A percentile compares a stretch with the other conserved stretches of the same genome.
Conservation (phyloP, 495 filamentous ascomycete species). For the Lasiosphaeria miniovina region DNA sequence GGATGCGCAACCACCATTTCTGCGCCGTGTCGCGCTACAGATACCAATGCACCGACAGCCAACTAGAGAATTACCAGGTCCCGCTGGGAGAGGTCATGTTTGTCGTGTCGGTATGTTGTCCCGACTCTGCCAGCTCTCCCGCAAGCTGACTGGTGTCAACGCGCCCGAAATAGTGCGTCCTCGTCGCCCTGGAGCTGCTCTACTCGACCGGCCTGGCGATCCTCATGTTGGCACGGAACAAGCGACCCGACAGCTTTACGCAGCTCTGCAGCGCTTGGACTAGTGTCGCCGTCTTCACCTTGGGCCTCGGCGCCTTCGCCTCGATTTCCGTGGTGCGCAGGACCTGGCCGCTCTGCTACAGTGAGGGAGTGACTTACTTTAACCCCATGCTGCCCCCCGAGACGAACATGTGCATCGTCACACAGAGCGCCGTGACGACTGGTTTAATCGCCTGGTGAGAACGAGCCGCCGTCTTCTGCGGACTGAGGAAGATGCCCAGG, state of each 20-base stretch:
- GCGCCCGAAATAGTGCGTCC: not conserved
- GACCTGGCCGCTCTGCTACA: not conserved
- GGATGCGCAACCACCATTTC: not conserved
- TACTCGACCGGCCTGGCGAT: not conserved
- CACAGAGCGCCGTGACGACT: not conserved
- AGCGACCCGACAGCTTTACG: not conserved
- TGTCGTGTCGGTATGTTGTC: not conserved
- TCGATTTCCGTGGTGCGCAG: not conserved
- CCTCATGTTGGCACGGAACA: not conserved
- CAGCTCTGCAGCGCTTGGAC: not conserved
- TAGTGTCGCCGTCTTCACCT: not conserved
- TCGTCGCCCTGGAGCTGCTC: not conserved
- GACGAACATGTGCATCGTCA: not conserved
- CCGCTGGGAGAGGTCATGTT: not conserved
- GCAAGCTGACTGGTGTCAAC: not conserved
- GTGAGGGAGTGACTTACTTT: not conserved
- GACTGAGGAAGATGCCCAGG: not conserved
- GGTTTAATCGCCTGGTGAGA: not conserved
- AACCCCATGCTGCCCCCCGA: not conserved
- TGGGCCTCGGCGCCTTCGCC: not conserved
- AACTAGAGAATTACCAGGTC: not conserved
- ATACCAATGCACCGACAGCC: not conserved
- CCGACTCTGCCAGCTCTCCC: not conserved
- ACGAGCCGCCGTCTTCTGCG: not conserved
- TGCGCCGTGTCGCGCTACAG: not conserved